Evolutionary conservation across 2,329 filamentous ascomycete genomes (phyloP), one percentile per base, ranked within the genome.

Genomic region (Neocucurbitaria cava): DNA sequence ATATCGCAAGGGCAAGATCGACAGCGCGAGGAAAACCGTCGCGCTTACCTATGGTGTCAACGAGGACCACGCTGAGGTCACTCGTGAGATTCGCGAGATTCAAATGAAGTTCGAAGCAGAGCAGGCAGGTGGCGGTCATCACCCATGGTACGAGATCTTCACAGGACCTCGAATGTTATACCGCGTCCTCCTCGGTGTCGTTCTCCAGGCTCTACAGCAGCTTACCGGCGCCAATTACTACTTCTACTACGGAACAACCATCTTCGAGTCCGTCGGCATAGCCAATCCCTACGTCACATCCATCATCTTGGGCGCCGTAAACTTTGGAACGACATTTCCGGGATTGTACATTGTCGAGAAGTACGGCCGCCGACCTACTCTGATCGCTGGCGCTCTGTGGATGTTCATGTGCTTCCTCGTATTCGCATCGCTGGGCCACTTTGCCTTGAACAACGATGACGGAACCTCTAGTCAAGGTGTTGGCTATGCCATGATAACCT

Each of bases 211-310:
- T 38, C 83, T 87, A 5, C 87, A 90, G 72, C 88, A 90, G 68
- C 78, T 90, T 2, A 89, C 87, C 0, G 88, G 88, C 28, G 85
- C 84, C 54, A 88, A 88, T 75, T 89, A 86, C 75, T 88, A 86
- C 78, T 88, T 89, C 73, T 80, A 80, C 68, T 81, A 81, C 56
- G 79, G 79, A 7, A 81, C 78, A 1, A 78, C 77, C 0, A 78
- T 81, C 47, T 82, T 82, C 67, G 49, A 61, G 0, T 71, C 72
- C 0, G 71, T 76, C 11, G 77, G 77, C 9, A 66, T 81, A 4
- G 64, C 66, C 18, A 78, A 81, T 60, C 71, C 73, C 20, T 82
- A 75, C 63, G 76, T 81, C 15, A 82, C 79, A 0, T 71, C 72
- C 20, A 81, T 81, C 54, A 82, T 82, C 54, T 71, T 82, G 5